Evolutionary conservation across 208 protist genomes (phyloP).

Genomic region (Sergeia podlipaevii): DNA sequence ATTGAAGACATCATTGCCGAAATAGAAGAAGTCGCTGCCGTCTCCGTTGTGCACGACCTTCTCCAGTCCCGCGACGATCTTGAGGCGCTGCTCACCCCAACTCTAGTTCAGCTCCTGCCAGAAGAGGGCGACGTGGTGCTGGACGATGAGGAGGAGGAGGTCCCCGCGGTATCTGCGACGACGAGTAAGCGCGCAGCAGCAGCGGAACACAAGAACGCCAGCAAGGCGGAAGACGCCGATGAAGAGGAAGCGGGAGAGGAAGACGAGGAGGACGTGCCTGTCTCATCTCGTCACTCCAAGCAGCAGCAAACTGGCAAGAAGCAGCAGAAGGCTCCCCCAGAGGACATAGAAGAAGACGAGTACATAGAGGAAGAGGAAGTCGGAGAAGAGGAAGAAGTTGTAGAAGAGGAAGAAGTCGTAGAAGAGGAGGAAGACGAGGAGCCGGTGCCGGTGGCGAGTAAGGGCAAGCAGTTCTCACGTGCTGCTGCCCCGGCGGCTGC

Average conservation of each 20-base stretch:
- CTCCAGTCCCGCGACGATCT: slow-evolving; percentile 74
- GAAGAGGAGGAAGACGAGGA: too few relatives aligned
- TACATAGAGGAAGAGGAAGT: too few relatives aligned
- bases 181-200: not conserved
- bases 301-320: not conserved
- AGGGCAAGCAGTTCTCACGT: not conserved
- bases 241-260: slow-evolving; percentile 1
- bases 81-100: slow-evolving; percentile 76
- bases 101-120: slow-evolving; percentile 76
- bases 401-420: too few relatives aligned
- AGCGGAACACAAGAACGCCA: not conserved
- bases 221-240: not conserved
- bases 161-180: not conserved
- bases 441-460: too few relatives aligned
- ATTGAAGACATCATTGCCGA: slow-evolving; percentile 68
- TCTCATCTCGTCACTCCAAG: not conserved
- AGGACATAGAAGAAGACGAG: too few relatives aligned
- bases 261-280: not conserved
- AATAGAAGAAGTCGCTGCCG: slow-evolving; percentile 42
- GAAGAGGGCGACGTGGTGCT: slow-evolving; percentile 38
- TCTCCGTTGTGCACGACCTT: slow-evolving; percentile 74
- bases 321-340: slow-evolving; percentile 1
- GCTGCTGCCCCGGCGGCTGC: slow-evolving; percentile 5
- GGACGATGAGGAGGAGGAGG: slow-evolving; percentile 22
- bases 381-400: too few relatives aligned